Evolutionary conservation across 2,329 filamentous ascomycete genomes (phyloP).

Genomic region (Polytolypa hystricis): DNA sequence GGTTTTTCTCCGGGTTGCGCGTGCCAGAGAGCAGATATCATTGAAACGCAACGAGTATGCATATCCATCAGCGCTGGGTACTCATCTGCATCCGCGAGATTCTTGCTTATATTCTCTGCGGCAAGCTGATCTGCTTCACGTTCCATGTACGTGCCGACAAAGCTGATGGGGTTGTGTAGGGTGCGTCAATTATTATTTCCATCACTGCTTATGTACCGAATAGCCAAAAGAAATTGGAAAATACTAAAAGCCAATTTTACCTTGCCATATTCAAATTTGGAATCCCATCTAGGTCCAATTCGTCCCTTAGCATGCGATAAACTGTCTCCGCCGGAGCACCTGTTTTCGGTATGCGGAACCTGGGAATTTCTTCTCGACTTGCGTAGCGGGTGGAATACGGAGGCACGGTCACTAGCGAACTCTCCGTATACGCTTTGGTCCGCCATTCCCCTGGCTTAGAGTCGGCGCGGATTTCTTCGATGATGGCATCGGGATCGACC

Average conservation of each 20-base stretch:
- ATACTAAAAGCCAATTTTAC: conserved; percentile 19
- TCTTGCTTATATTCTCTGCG: conserved; percentile 58
- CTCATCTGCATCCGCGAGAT: conserved; percentile 59
- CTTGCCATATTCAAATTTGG: conserved; percentile 58
- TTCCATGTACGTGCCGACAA: conserved; percentile 64
- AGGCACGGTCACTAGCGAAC: conserved; percentile 16
- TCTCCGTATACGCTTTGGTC: conserved; percentile 18
- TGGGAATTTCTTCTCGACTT: conserved; percentile 22
- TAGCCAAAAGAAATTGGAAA: background rate
- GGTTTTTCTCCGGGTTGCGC: conserved; percentile 51
- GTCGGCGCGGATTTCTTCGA: conserved; percentile 16
- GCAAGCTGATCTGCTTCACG: conserved; percentile 53
- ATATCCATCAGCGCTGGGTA: conserved; percentile 51
- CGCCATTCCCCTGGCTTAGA: conserved; percentile 17
- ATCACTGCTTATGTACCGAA: background rate
- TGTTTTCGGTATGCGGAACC: conserved; percentile 22
- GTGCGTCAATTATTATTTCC: too few relatives aligned
- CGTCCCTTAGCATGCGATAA: conserved; percentile 53
- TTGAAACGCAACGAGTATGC: conserved; percentile 57
- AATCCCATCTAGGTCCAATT: conserved; percentile 53
- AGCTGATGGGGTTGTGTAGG: conserved; percentile 36
- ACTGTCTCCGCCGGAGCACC: conserved; percentile 45
- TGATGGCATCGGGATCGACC: conserved; percentile 19
- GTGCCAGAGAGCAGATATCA: conserved; percentile 57
- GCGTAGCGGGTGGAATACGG: conserved; percentile 26